Evolutionary conservation across 2,329 filamentous ascomycete species (phyloP), one percentile per base, ranked within the genome.

Genomic region (Sporothrix pseudoabietina): DNA sequence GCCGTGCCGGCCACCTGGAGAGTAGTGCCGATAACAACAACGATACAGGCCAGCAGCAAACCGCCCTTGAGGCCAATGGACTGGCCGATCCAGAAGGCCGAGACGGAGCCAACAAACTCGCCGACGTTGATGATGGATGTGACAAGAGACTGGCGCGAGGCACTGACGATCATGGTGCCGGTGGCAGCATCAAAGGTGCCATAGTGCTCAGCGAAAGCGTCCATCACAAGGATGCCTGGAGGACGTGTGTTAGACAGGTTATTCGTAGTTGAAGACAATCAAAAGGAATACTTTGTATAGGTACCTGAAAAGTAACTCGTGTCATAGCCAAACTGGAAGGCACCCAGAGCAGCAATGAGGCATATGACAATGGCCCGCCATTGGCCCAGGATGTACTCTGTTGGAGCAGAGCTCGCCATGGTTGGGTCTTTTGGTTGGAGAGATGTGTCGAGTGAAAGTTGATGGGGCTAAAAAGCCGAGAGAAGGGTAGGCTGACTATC

Each of bases 251-350:
- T 12, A 68, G 63, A 26, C 57, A 57, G 14, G 26, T 26, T 26
- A 26, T 26, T 26, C 26, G 26, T 26, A 26, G 26, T 26, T 26
- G 26, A 26, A 26, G 26, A 26, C 2, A 2, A 14, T 54, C 22
- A 32, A 59, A 19, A 32, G 55, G 26, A 26, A 2, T 26, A 12
- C n/a, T 26, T 1, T 2, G 52, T 8, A 8, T 22, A 14, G 35
- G 30, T 68, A 69, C 65, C 65, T 49, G 65, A 69, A 30, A 69
- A 69, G 44, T 69, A 69, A 30, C 65, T 69, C 14, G 44, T 35
- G 65, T 69, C 65, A 54, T 69, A 69, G 65, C 65, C 65, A 52
- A 69, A 69, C 65, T 69, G 65, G 14, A 69, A 69, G 65, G 65
- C 65, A 8, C 65, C 65, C 22, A 52, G 16, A n/a, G 65, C 22